Percentiles rank a stretch among this genome's conserved stretches.
Conservation (phyloP, 2,329 filamentous ascomycete genomes). For the Ilyonectria robusta region DNA sequence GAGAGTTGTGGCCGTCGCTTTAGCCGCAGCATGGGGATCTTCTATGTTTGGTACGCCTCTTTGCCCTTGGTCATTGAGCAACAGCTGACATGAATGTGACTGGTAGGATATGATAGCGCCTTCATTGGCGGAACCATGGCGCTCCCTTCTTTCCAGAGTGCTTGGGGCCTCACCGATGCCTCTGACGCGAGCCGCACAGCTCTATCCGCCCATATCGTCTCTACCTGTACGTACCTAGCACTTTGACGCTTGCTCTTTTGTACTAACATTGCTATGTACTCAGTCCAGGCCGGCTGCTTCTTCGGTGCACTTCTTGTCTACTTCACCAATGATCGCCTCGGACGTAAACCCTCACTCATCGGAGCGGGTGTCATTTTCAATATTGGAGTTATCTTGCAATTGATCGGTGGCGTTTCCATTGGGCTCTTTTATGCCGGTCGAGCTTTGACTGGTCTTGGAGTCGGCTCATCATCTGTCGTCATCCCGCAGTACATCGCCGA, state of each 20-base stretch:
- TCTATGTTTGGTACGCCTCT: constrained; percentile 28
- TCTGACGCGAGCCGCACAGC: constrained; percentile 14
- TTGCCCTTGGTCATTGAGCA: no score
- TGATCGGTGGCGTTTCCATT: constrained; percentile 59
- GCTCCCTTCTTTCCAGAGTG: constrained; percentile 22
- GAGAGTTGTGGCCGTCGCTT: constrained; percentile 28
- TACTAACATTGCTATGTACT: background rate
- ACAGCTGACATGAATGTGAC: background rate
- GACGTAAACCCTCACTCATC: constrained; percentile 66
- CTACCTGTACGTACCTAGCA: constrained; percentile 12
- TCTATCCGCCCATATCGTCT: constrained; percentile 27
- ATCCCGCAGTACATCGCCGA: constrained; percentile 73
- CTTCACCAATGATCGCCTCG: constrained; percentile 68
- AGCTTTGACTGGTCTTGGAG: constrained; percentile 65
- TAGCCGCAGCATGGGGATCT: constrained; percentile 27
- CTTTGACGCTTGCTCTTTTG: accelerated
- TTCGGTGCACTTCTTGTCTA: constrained; percentile 69
- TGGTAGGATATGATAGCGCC: constrained; percentile 28
- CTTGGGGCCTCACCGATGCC: constrained; percentile 20
- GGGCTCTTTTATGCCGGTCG: constrained; percentile 70
- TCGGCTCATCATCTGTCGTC: constrained; percentile 64
- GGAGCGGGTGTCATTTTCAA: constrained; percentile 64
- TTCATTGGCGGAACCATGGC: constrained; percentile 33
- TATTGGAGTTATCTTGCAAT: constrained; percentile 67
- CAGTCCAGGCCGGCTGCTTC: constrained; percentile 65